Conservation (phyloP, 2,329 filamentous ascomycete genomes). For the Pseudogymnoascus sp. region DNA sequence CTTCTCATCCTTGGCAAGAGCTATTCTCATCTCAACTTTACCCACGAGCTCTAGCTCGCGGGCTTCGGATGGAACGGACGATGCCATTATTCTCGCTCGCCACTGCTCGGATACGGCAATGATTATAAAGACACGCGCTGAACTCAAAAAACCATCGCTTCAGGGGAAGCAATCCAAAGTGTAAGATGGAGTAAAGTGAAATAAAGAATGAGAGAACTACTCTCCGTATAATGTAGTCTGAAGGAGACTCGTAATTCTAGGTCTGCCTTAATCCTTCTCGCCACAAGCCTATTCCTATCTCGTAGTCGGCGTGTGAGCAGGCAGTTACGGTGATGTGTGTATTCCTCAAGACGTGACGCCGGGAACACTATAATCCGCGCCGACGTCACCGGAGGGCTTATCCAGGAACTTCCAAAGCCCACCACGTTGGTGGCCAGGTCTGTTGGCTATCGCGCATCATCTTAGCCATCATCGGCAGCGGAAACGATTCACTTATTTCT, state of each 20-base stretch:
- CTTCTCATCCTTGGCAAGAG: conserved; percentile 73
- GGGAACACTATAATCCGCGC: not conserved
- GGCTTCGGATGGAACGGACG: conserved; percentile 39
- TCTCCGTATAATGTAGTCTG: not conserved
- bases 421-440: not conserved
- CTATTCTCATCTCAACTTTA: conserved; percentile 67
- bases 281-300: conserved; percentile 6
- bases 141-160: not conserved
- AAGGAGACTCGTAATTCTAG: not conserved
- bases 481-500: not conserved
- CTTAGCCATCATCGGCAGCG: not conserved
- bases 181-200: not conserved
- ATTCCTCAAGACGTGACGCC: not conserved
- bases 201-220: not conserved
- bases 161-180: not conserved
- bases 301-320: not conserved
- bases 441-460: not conserved
- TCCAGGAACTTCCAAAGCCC: conserved; percentile 4
- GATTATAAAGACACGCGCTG: not conserved
- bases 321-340: not conserved
- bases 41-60: conserved; percentile 75
- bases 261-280: not conserved
- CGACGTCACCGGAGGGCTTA: conserved; percentile 5
- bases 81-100: conserved; percentile 8
- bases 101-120: not conserved